These are phyloP conservation scores for Elongisporangium undulatum DNA, from an alignment of 352 stramenopile genomes.

Conservation along the genomic window DNA sequence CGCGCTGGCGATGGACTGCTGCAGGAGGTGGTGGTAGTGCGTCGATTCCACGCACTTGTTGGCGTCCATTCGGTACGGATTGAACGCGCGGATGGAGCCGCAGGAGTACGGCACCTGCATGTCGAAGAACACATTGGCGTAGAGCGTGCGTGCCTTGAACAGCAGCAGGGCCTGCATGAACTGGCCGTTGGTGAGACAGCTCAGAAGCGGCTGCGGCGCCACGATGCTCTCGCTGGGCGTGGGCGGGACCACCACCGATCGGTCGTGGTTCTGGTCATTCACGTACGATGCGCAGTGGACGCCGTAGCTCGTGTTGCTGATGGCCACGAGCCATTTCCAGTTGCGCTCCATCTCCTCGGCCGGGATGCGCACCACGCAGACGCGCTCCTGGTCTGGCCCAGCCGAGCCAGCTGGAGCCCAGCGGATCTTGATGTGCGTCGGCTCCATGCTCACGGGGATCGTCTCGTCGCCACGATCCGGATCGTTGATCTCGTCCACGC, in stretches of 20 bases:
- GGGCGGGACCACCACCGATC: too few relatives aligned
- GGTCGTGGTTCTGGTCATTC: not conserved
- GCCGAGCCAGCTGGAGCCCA: constrained; percentile 13
- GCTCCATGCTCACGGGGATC: constrained; percentile 6
- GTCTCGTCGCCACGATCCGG: constrained; percentile 1
- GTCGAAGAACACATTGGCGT: constrained; percentile 80
- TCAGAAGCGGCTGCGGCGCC: constrained; percentile 33
- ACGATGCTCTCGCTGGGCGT: constrained; percentile 1
- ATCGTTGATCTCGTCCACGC: constrained; percentile 9
- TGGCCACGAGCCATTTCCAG: constrained; percentile 60
- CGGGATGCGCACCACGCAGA: constrained; percentile 42
- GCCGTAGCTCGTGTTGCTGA: constrained; percentile 54
- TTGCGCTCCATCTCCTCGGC: constrained; percentile 42
- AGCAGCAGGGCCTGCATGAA: constrained; percentile 72
- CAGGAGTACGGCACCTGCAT: constrained; percentile 79
- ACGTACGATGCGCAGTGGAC: constrained; percentile 29
- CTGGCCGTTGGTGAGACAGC: constrained; percentile 57
- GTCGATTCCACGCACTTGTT: constrained; percentile 44
- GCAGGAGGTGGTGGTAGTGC: constrained; percentile 64
- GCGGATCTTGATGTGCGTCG: constrained; percentile 26
- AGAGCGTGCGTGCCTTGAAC: constrained; percentile 65
- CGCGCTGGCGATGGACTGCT: constrained; percentile 49
- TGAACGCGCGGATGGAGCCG: constrained; percentile 68
- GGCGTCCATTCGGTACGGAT: constrained; percentile 60
- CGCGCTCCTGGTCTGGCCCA: constrained; percentile 1